phyloP scores from a whole-genome alignment of 306 rosid genomes.

The Pyrus pyrifolia region DNA sequence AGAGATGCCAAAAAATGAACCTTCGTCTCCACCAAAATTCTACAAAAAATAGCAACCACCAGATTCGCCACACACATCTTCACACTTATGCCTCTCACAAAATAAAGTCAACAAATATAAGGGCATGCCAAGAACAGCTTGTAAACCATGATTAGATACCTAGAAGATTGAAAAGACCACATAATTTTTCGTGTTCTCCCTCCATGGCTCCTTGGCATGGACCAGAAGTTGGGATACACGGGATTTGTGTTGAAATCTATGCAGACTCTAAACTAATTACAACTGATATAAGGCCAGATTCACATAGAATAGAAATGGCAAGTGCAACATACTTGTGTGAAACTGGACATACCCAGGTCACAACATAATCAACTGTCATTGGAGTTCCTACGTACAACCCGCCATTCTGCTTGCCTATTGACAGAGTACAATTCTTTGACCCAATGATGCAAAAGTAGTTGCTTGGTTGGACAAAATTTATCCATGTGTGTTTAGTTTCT shows the following conservation, averaged over 20 bases:
- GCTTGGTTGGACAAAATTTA: no score
- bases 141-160: neutral
- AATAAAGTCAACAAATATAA: neutral
- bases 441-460: no score
- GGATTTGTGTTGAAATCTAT: neutral
- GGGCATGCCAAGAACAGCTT: neutral
- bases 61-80: no score
- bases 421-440: neutral
- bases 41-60: neutral
- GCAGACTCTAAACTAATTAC: neutral
- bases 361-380: neutral
- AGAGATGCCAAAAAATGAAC: no score
- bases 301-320: neutral
- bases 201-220: neutral
- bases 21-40: no score
- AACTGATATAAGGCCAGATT: neutral
- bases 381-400: neutral
- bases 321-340: neutral
- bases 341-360: neutral
- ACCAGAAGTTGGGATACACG: no score
- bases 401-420: neutral
- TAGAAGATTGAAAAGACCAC: neutral
- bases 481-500: no score
- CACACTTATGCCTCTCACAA: neutral
- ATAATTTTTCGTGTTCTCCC: neutral